Conservation (phyloP, 208 protist species). For the Tritrichomonas musculus region DNA sequence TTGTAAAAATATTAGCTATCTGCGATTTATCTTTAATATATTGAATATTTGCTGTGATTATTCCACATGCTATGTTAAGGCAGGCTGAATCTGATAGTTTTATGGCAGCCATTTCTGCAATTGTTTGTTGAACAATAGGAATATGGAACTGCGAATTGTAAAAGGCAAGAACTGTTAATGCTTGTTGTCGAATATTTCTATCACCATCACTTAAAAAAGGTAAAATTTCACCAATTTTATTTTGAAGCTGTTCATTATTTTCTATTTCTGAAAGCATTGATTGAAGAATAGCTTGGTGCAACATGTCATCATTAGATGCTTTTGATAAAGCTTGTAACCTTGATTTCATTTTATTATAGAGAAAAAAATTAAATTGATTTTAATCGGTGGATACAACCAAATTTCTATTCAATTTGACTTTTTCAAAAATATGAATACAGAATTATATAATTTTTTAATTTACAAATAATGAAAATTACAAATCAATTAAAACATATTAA, state of each 20-base stretch:
- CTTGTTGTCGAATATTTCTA: not conserved
- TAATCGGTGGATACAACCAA: too few relatives aligned
- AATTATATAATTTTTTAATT: too few relatives aligned
- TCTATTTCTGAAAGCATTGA: not conserved
- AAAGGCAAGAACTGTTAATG: not conserved
- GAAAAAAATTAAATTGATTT: too few relatives aligned
- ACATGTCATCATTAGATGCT: not conserved
- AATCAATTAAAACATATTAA: too few relatives aligned
- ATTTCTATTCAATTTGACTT: too few relatives aligned
- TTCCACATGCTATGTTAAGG: not conserved
- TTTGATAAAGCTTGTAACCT: too few relatives aligned
- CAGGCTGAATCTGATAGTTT: slow-evolving; percentile 4
- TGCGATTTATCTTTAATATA: not conserved
- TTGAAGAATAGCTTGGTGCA: not conserved
- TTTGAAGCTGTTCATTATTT: not conserved
- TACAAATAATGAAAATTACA: too few relatives aligned
- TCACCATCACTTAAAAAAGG: not conserved
- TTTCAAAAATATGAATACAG: too few relatives aligned
- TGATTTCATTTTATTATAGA: too few relatives aligned
- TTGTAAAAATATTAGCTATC: not conserved
- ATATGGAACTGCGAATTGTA: not conserved
- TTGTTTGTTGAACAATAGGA: not conserved
- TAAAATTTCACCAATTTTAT: not conserved
- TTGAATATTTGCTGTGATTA: not conserved
- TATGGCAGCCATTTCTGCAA: not conserved